phyloP scores from a whole-genome alignment of 73 alveolate genomes.

The Uronychia setigera region DNA sequence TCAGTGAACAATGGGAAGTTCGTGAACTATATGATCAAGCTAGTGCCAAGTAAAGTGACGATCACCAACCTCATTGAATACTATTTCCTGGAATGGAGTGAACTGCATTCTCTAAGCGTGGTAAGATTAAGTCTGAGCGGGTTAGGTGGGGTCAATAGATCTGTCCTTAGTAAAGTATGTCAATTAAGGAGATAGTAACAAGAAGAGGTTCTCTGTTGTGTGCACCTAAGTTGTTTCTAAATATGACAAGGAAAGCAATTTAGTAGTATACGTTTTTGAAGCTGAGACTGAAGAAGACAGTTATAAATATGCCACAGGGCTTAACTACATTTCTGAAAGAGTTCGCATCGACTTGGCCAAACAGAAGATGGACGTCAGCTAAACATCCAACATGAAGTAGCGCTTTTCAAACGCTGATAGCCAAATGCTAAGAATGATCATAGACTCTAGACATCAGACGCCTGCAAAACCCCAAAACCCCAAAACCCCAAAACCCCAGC shows the following conservation, averaged over 20 bases:
- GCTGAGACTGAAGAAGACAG: not conserved
- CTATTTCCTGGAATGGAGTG: conserved; percentile 7
- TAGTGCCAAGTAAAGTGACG: not conserved
- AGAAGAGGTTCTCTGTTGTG: not conserved
- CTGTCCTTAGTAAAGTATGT: not conserved
- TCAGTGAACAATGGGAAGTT: not conserved
- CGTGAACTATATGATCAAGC: conserved; percentile 1
- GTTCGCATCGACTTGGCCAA: not conserved
- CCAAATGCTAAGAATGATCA: too few species aligned
- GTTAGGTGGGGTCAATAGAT: not conserved
- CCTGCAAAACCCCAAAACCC: too few species aligned
- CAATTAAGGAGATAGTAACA: not conserved
- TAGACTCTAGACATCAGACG: too few species aligned
- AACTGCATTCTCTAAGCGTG: not conserved
- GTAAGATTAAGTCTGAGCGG: not conserved
- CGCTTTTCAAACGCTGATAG: too few species aligned
- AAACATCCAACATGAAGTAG: too few species aligned
- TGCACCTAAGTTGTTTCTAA: not conserved
- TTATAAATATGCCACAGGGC: not conserved
- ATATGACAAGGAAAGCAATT: not conserved
- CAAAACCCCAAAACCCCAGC: too few species aligned
- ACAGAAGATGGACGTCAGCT: too few species aligned
- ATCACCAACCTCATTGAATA: not conserved
- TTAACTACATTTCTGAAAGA: not conserved
- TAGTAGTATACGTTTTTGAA: not conserved